phyloP scores from a whole-genome alignment of 1,284 basidiomycete species.

The Sparassis latifolia region DNA sequence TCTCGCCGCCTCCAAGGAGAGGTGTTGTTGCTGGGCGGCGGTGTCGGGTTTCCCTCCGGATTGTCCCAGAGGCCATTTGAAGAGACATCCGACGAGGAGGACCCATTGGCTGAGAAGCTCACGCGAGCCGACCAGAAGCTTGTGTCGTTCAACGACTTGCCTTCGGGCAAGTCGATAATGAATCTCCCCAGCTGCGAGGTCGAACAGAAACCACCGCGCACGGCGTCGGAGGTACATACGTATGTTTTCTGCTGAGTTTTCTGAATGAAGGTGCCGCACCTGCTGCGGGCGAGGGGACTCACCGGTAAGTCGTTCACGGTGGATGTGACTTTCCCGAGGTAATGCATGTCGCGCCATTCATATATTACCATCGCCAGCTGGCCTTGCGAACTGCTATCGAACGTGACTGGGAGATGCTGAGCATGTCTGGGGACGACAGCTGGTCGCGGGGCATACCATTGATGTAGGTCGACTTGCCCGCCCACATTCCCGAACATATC shows the following conservation, averaged over 20 bases:
- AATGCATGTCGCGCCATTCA: slow-evolving; percentile 86
- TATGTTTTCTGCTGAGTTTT: slow-evolving; percentile 74
- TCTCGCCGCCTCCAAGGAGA: slow-evolving; percentile 38
- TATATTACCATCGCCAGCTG: slow-evolving; percentile 93
- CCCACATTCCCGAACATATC: slow-evolving; percentile 96
- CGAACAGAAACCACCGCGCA: slow-evolving; percentile 67
- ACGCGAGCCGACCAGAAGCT: slow-evolving; percentile 76
- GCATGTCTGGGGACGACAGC: slow-evolving; percentile 3
- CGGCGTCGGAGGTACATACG: slow-evolving; percentile 78
- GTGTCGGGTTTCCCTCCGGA: slow-evolving; percentile 51
- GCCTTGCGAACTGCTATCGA: slow-evolving; percentile 77
- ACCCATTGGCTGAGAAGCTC: slow-evolving; percentile 34
- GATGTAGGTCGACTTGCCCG: slow-evolving; percentile 71
- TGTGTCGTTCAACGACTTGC: slow-evolving; percentile 58
- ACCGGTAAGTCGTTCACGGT: slow-evolving; percentile 63
- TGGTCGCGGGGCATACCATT: slow-evolving; percentile 53
- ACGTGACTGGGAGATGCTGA: slow-evolving; percentile 55
- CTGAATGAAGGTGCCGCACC: slow-evolving; percentile 9
- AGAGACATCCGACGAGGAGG: slow-evolving; percentile 14
- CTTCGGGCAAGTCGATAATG: slow-evolving; percentile 68
- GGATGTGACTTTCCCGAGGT: slow-evolving; percentile 72
- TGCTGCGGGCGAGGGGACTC: slow-evolving; percentile 26
- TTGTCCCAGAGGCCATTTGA: slow-evolving; percentile 48
- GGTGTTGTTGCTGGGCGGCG: slow-evolving; percentile 35
- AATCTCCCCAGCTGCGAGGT: slow-evolving; percentile 72